Evolutionary conservation across 2,329 filamentous ascomycete genomes (phyloP).

Genomic region (Pseudogymnoascus sp.): DNA sequence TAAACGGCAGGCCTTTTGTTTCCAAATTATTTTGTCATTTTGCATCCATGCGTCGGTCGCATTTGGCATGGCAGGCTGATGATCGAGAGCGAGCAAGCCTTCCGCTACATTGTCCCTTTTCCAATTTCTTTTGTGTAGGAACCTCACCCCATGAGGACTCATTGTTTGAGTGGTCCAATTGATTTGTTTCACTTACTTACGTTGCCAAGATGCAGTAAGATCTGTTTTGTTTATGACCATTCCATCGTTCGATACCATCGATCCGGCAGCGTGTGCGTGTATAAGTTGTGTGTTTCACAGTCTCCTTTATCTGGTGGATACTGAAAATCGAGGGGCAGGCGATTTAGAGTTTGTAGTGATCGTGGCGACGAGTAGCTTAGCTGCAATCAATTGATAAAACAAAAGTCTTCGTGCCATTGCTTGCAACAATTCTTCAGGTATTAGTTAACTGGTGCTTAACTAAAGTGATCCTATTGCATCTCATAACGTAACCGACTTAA

Average conservation of each 20-base stretch:
- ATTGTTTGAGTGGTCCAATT: slow-evolving; percentile 7
- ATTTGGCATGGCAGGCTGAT: slow-evolving; percentile 5
- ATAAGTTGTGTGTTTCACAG: slow-evolving; percentile 11
- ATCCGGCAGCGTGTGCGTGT: slow-evolving; percentile 10
- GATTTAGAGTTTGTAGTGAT: slow-evolving; percentile 7
- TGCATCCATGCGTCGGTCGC: slow-evolving; percentile 6
- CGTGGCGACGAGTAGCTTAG: neutral
- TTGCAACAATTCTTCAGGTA: neutral
- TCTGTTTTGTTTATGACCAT: slow-evolving; percentile 12
- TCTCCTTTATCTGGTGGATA: neutral
- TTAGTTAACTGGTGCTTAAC: neutral
- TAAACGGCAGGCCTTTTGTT: slow-evolving; percentile 8
- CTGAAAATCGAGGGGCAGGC: neutral
- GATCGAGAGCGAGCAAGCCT: slow-evolving; percentile 7
- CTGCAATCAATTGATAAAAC: slow-evolving; percentile 8
- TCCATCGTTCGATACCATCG: slow-evolving; percentile 8
- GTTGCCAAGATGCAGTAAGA: slow-evolving; percentile 9
- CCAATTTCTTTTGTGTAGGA: slow-evolving; percentile 3
- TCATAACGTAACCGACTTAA: neutral
- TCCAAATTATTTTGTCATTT: slow-evolving; percentile 11
- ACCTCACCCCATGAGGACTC: neutral
- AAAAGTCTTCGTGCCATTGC: neutral
- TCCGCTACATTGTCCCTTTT: slow-evolving; percentile 10
- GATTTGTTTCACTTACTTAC: slow-evolving; percentile 10
- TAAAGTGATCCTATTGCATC: neutral